These are phyloP conservation scores for Candida patagonica DNA, from an alignment of 805 yeast species.

Conservation along the genomic window DNA sequence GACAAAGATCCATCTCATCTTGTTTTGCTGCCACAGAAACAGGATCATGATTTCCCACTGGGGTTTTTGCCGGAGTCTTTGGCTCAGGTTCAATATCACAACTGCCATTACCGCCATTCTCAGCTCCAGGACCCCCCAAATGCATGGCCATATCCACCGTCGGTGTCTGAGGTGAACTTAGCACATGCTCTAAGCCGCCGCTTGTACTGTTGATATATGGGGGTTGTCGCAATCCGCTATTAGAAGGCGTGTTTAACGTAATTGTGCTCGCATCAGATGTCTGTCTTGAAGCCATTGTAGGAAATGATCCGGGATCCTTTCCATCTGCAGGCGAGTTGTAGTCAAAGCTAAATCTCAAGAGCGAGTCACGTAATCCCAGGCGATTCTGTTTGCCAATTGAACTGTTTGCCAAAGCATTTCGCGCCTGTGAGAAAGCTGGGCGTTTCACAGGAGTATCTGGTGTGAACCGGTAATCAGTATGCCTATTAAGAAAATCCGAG, in stretches of 20 bases:
- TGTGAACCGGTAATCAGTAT: not conserved
- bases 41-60: constrained; percentile 9
- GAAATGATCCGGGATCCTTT: not conserved
- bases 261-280: constrained; percentile 17
- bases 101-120: not conserved
- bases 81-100: constrained; percentile 6
- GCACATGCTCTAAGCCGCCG: constrained; percentile 10
- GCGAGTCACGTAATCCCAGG: constrained; percentile 15
- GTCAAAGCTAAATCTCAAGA: constrained; percentile 14
- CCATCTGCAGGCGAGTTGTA: constrained; percentile 3
- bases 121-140: not conserved
- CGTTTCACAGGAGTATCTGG: constrained; percentile 5
- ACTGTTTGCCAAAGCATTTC: not conserved
- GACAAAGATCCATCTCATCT: constrained; percentile 20
- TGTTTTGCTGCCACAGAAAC: constrained; percentile 7
- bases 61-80: constrained; percentile 22
- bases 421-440: not conserved
- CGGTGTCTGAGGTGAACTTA: constrained; percentile 19
- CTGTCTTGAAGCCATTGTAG: constrained; percentile 14
- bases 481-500: not conserved
- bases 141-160: constrained; percentile 12
- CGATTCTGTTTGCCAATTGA: not conserved
- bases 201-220: not conserved
- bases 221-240: not conserved
- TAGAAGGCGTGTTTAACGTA: constrained; percentile 10